Conservation (phyloP, 2,329 filamentous ascomycete genomes). For the Alternaria postmessia region DNA sequence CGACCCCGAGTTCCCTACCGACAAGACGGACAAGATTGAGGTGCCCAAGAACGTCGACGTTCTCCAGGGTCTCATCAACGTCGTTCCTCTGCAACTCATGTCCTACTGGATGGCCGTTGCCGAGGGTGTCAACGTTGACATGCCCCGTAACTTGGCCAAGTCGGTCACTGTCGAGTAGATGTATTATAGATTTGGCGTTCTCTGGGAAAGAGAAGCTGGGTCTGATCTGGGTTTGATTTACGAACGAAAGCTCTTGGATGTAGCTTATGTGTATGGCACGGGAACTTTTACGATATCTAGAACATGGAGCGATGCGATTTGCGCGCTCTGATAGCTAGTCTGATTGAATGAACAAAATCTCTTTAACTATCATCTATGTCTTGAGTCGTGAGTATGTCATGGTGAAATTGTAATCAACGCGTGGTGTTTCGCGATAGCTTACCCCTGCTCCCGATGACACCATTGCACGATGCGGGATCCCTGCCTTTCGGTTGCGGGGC, state of each 20-base stretch:
- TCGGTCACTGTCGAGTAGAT: constrained; percentile 96
- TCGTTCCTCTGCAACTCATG: constrained; percentile 96
- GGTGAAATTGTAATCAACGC: not conserved
- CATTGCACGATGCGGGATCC: constrained; percentile 19
- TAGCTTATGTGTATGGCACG: constrained; percentile 25
- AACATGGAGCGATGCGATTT: constrained; percentile 22
- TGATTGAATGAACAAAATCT: constrained; percentile 28
- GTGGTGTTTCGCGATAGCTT: constrained; percentile 1
- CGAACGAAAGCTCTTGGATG: constrained; percentile 31
- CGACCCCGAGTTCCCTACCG: constrained; percentile 87
- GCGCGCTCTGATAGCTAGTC: constrained; percentile 16
- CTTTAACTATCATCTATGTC: not conserved
- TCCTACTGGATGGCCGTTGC: constrained; percentile 98
- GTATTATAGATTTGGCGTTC: constrained; percentile 24
- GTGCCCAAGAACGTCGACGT: constrained; percentile 95
- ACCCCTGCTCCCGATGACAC: constrained; percentile 24
- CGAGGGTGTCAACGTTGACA: constrained; percentile 96
- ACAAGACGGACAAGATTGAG: constrained; percentile 95
- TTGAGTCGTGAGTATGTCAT: not conserved
- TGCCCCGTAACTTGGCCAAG: constrained; percentile 98
- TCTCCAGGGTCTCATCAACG: constrained; percentile 95
- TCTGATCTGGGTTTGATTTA: constrained; percentile 37
- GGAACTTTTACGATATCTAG: constrained; percentile 27
- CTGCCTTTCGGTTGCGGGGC: constrained; percentile 27
- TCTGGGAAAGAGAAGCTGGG: constrained; percentile 28